Conservation (phyloP, 169 alveolate genomes). For the Cryptosporidium parvum region DNA sequence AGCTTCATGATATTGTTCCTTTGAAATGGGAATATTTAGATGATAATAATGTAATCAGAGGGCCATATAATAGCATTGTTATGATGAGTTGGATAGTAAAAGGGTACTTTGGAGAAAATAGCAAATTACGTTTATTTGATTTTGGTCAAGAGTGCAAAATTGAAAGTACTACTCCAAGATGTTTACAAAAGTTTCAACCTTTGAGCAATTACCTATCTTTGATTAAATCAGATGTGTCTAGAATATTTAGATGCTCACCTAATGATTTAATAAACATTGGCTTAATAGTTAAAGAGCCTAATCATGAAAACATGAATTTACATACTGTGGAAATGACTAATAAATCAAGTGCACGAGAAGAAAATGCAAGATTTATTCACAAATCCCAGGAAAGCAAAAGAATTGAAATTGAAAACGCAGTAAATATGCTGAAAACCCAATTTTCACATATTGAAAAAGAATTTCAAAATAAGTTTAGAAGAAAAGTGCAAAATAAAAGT, state of each 20-base stretch:
- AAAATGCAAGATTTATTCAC: not conserved
- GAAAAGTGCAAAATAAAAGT: not conserved
- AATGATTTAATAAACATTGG: not conserved
- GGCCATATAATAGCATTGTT: conserved; percentile 80
- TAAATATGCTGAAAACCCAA: conserved; percentile 5
- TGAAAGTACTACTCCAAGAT: not conserved
- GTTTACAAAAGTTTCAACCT: not conserved
- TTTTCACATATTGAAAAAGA: conserved; percentile 37
- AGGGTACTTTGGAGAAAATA: conserved; percentile 78
- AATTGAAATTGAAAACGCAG: conserved; percentile 17
- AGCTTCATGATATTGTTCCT: conserved; percentile 50
- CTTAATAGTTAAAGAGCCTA: not conserved
- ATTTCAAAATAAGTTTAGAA: conserved; percentile 13
- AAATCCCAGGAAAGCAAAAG: not conserved
- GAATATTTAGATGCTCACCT: conserved; percentile 28
- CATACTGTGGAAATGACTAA: not conserved
- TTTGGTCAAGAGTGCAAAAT: not conserved
- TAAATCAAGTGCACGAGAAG: not conserved
- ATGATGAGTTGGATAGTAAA: conserved; percentile 80
- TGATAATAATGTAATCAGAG: conserved; percentile 78
- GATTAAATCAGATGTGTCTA: conserved; percentile 50
- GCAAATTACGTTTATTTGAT: conserved; percentile 77
- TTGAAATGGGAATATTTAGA: conserved; percentile 81
- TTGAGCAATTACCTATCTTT: not conserved
- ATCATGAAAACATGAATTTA: not conserved